These are phyloP conservation scores for Phytophthora syringae DNA, from an alignment of 352 stramenopile genomes.

Conservation along the genomic window DNA sequence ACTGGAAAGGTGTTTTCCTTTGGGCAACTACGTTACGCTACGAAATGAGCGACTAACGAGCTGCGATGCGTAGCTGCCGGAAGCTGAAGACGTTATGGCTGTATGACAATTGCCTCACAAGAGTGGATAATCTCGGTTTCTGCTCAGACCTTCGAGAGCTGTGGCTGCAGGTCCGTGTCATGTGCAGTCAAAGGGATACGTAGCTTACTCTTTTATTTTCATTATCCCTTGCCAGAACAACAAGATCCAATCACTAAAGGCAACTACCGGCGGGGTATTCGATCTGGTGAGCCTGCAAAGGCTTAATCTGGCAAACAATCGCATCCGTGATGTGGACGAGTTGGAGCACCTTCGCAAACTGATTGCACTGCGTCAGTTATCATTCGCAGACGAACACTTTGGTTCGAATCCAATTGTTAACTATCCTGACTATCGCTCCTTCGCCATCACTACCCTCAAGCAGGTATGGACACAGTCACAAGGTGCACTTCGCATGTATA, in stretches of 20 bases:
- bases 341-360: conserved; percentile 68
- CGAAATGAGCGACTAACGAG: conserved; percentile 16
- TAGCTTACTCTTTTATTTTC: background rate
- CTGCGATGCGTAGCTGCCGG: conserved; percentile 42
- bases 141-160: conserved; percentile 83
- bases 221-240: conserved; percentile 62
- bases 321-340: conserved; percentile 72
- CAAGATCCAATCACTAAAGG: conserved; percentile 53
- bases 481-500: too few relatives aligned
- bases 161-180: conserved; percentile 65
- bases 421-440: conserved; percentile 75
- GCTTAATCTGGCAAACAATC: conserved; percentile 80
- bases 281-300: conserved; percentile 74
- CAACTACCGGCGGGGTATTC: conserved; percentile 46
- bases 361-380: conserved; percentile 59
- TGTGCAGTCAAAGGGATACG: background rate
- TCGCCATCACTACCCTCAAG: conserved; percentile 70
- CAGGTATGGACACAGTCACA: conserved; percentile 62
- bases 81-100: conserved; percentile 84
- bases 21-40: conserved; percentile 33
- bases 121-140: conserved; percentile 64
- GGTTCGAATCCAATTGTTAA: conserved; percentile 76
- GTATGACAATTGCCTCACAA: conserved; percentile 68
- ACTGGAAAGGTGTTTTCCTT: conserved; percentile 54
- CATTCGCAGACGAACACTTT: conserved; percentile 86